phyloP scores from a whole-genome alignment of 2,329 filamentous ascomycete species.

The Thermothelomyces thermophilus region DNA sequence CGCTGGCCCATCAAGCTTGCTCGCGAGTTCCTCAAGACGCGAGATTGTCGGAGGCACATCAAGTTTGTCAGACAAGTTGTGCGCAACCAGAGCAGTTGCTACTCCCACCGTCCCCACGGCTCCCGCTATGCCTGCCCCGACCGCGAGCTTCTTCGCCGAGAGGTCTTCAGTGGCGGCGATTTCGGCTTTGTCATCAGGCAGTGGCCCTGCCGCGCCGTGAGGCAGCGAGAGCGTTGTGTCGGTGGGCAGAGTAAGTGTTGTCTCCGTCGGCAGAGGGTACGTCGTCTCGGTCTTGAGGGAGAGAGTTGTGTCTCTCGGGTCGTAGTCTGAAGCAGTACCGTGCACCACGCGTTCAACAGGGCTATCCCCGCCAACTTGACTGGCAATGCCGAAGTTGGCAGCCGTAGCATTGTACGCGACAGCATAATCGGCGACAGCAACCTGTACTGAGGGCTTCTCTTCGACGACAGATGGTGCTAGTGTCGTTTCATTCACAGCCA shows the following conservation, averaged over 20 bases:
- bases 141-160: constrained; percentile 16
- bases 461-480: not conserved
- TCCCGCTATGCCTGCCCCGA: constrained; percentile 20
- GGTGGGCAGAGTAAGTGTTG: constrained; percentile 16
- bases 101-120: constrained; percentile 17
- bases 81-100: constrained; percentile 17
- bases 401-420: not conserved
- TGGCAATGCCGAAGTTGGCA: not conserved
- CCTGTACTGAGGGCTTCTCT: not conserved
- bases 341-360: constrained; percentile 3
- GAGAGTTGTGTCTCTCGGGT: constrained; percentile 14
- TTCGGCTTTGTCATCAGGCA: not conserved
- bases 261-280: constrained; percentile 17
- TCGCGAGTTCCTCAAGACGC: constrained; percentile 19
- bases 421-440: constrained; percentile 1
- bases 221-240: constrained; percentile 17
- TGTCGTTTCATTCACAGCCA: not conserved
- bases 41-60: constrained; percentile 11
- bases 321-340: constrained; percentile 4
- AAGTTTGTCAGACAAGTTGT: constrained; percentile 12
- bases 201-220: not conserved
- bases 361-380: constrained; percentile 3
- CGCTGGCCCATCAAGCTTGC: constrained; percentile 13
- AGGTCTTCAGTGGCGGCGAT: constrained; percentile 5
- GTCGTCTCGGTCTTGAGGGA: constrained; percentile 13